Evolutionary conservation across 371 early-diverging fungal genomes (phyloP), one percentile per base, ranked within the genome.

Genomic region (Mortierella sp.): DNA sequence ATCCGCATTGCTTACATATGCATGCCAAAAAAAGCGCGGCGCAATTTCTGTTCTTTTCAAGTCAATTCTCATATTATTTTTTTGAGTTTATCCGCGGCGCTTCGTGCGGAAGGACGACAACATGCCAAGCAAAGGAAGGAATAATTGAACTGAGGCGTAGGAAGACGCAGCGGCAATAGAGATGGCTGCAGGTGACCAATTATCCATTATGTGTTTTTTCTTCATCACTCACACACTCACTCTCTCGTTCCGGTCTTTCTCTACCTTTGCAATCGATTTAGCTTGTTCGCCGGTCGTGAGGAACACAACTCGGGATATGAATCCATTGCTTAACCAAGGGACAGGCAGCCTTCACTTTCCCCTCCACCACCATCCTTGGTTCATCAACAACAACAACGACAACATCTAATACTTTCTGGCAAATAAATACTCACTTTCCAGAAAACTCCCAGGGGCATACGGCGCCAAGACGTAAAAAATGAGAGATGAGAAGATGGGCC

Each of bases 231-330:
- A n/a, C 68, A 31, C 14, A 19, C 44, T 26, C 28, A 28, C 60
- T 72, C 63, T 74, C 31, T 6, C 2, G 14, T 45, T n/a, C 13
- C 9, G 50, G 21, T 57, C 44, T 55, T 60, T 73, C 47, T 50
- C 50, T 47, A 80, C 10, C 45, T 26, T 14, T 13, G 19, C 54
- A 24, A 11, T 47, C 42, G 5, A 38, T 38, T 38, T 81, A 93
- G 93, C 91, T 79, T 93, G 28, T 93, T 93, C 58, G 91, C 90
- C 63, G 87, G 89, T 55, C 92, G 92, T 73, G 83, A 79, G 70
- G 90, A 91, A 76, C 90, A 92, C 85, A 91, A 89, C 83, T 34
- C 68, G 24, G 88, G 89, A 50, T 92, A 92, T 65, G 90, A 91
- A 63, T 54, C 88, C 6, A 90, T 92, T 76, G 88, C 84, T 34